phyloP scores from a whole-genome alignment of 1,139 yeast genomes.

The Hemisphaericaspora lyxosophila region DNA sequence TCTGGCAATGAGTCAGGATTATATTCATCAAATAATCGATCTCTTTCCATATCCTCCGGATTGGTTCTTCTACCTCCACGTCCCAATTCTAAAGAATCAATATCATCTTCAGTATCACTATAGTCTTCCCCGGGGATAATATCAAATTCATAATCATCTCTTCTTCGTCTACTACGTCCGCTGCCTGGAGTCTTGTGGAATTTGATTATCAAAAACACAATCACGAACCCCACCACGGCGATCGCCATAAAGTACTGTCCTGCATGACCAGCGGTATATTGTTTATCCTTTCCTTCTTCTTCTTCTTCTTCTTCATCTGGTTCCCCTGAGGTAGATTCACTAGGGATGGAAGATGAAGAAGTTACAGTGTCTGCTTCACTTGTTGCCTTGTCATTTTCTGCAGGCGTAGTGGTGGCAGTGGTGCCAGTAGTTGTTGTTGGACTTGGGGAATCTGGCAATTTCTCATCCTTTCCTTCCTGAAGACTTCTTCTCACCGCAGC shows the following conservation, averaged over 20 bases:
- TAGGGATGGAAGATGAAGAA: slow-evolving; percentile 10
- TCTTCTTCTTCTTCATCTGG: slow-evolving; percentile 24
- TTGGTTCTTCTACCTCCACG: slow-evolving; percentile 17
- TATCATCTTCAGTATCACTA: slow-evolving; percentile 30
- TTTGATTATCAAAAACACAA: slow-evolving; percentile 52
- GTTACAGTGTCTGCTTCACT: slow-evolving; percentile 4
- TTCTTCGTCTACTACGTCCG: slow-evolving; percentile 51
- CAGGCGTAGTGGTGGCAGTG: neutral
- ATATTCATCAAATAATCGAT: slow-evolving; percentile 40
- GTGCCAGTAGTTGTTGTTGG: slow-evolving; percentile 5
- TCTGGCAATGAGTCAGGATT: slow-evolving; percentile 40
- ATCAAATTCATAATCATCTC: slow-evolving; percentile 78
- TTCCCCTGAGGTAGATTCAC: slow-evolving; percentile 11
- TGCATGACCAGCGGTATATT: slow-evolving; percentile 37
- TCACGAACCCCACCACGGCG: slow-evolving; percentile 58
- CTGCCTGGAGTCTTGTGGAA: slow-evolving; percentile 51
- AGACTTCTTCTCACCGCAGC: slow-evolving; percentile 39
- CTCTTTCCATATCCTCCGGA: slow-evolving; percentile 36
- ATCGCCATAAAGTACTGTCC: slow-evolving; percentile 62
- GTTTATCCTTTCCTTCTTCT: slow-evolving; percentile 34
- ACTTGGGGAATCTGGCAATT: slow-evolving; percentile 1
- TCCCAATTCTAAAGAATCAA: slow-evolving; percentile 30
- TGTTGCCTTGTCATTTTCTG: neutral
- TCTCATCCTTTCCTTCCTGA: slow-evolving; percentile 13
- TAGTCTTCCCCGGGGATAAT: slow-evolving; percentile 71